Conservation (phyloP, 371 early-diverging fungal species). For the Rhizopus microsporus region DNA sequence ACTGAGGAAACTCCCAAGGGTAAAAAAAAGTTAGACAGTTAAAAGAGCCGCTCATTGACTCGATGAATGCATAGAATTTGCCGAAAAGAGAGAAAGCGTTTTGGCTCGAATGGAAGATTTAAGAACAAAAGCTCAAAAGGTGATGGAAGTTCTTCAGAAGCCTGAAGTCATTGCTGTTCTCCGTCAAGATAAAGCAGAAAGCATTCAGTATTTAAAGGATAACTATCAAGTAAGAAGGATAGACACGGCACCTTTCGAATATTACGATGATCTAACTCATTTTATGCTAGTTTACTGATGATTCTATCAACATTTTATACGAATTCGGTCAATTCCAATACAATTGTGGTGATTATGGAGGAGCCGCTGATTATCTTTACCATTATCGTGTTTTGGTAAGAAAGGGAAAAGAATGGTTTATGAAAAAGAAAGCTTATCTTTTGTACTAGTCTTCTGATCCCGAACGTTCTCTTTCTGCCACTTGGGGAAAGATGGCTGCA, state of each 20-base stretch:
- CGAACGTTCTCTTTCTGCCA: conserved; percentile 77
- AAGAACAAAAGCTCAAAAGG: conserved; percentile 77
- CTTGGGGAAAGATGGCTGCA: conserved; percentile 96
- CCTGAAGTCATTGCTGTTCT: conserved; percentile 86
- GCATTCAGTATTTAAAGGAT: conserved; percentile 81
- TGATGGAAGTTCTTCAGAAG: conserved; percentile 88
- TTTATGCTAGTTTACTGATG: conserved; percentile 70
- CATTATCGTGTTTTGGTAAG: conserved; percentile 88
- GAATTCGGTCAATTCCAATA: conserved; percentile 89
- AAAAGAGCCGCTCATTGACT: neutral
- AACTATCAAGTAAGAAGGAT: conserved; percentile 69
- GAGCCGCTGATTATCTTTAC: conserved; percentile 90
- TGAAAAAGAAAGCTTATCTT: neutral
- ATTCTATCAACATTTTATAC: conserved; percentile 83
- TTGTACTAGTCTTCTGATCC: conserved; percentile 74
- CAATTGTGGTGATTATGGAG: conserved; percentile 89
- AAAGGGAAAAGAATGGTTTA: neutral
- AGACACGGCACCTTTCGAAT: neutral
- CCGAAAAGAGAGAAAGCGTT: conserved; percentile 74
- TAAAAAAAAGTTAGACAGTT: conserved; percentile 17
- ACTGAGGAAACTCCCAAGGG: conserved; percentile 68
- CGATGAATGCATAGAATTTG: conserved; percentile 55
- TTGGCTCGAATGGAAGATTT: conserved; percentile 71
- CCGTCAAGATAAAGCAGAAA: conserved; percentile 90
- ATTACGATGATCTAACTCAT: neutral